Base-by-base conservation (phyloP, 306 rosid genomes). In the Casuarina glauca region DNA sequence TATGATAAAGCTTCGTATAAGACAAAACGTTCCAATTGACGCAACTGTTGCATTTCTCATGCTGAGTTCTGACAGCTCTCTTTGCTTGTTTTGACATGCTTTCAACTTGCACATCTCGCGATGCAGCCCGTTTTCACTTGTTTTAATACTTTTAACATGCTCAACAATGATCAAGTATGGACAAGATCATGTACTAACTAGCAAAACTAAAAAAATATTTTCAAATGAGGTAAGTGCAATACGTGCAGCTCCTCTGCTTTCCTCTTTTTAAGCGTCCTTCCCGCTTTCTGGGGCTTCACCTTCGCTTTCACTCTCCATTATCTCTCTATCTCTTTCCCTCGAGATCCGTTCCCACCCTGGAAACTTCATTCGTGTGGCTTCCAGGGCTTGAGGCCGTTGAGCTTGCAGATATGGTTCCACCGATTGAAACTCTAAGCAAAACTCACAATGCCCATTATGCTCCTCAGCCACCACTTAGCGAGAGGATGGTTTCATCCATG, bases 401-500 rank as follows among this genome's bases (percentile, higher is more conserved):
- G 87, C 73, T 45, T 73, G 86, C 79, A 82, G 89, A 43, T 6
- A 95, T 92, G 96, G 67, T 85, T 87, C 95, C 97, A 66, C 93
- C 97, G 9, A 93, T 87, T 73, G 89, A 76, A 86, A 84, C 90
- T 51, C 83, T 86, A 10, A 83, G n/a, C 90, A 90, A 87, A 75
- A 72, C 74, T 76, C 32, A 26, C 32, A 26, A 26, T 26, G 32
- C 32, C 32, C 32, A 26, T 26, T 26, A 79, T 32, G 39, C 88
- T 67, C 38, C 86, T 6, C 84, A 82, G 35, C 89, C 98, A 2
- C 98, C 97, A 70, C 93, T 95, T 0, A 95, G 92, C 66, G 98
- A 95, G 89, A 95, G 98, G 84, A 95, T 95, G 49, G 92, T 95
- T 73, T 95, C 98, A 17, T 95, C 98, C 70, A 76, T 95, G 97